Evolutionary conservation across 768 basidiomycete genomes (phyloP).

Genomic region (Neoboletus subvelutipes): DNA sequence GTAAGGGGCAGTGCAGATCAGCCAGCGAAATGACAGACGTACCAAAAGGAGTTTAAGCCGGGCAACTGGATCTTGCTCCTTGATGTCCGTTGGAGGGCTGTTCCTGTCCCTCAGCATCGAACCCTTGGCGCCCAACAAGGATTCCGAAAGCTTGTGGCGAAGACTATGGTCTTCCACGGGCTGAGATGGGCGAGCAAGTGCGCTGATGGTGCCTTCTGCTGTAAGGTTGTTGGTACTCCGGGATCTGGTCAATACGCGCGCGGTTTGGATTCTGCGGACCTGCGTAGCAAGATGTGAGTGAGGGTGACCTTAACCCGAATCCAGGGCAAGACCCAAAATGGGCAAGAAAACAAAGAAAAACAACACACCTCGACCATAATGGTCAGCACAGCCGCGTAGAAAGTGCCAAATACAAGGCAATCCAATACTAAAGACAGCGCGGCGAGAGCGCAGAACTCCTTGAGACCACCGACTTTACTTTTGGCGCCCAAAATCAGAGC

Average conservation of each 20-base stretch:
- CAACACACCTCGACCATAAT: slow-evolving; percentile 89
- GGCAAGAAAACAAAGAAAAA: slow-evolving; percentile 13
- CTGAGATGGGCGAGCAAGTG: slow-evolving; percentile 26
- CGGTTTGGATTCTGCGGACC: slow-evolving; percentile 71
- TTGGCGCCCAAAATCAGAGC: slow-evolving; percentile 87
- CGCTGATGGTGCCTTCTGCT: slow-evolving; percentile 32
- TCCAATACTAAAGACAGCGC: slow-evolving; percentile 86
- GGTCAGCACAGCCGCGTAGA: slow-evolving; percentile 85
- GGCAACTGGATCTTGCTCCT: slow-evolving; percentile 78
- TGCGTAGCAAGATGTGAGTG: slow-evolving; percentile 28
- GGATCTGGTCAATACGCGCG: slow-evolving; percentile 49
- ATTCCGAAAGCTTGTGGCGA: slow-evolving; percentile 28
- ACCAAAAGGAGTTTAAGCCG: slow-evolving; percentile 87
- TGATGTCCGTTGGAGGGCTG: slow-evolving; percentile 39
- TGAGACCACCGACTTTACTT: slow-evolving; percentile 82
- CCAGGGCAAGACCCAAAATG: not conserved
- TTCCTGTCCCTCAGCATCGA: slow-evolving; percentile 47
- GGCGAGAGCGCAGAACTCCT: slow-evolving; percentile 93
- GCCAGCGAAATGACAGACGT: slow-evolving; percentile 24
- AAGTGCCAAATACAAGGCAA: slow-evolving; percentile 85
- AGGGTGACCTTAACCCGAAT: slow-evolving; percentile 13
- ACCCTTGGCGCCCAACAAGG: slow-evolving; percentile 49
- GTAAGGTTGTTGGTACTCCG: slow-evolving; percentile 31
- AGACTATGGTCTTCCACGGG: slow-evolving; percentile 17
- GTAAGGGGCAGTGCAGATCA: not conserved